Evolutionary conservation across 1,284 basidiomycete genomes (phyloP), one percentile per base, ranked within the genome.

Genomic region (Cystobasidium pallidum): DNA sequence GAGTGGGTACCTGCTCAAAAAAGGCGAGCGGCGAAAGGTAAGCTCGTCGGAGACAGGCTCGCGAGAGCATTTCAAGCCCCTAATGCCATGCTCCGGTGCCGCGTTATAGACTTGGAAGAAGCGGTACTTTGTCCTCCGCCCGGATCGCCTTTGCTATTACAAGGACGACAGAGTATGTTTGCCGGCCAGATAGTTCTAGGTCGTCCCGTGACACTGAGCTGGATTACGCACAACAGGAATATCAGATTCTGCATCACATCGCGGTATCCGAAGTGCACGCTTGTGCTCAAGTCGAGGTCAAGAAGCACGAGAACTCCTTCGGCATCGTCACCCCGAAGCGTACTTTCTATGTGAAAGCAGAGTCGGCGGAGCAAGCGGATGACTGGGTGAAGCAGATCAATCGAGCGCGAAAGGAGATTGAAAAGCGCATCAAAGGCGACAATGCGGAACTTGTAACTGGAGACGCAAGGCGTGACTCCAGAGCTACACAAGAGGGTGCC

Each of bases 41-140:
- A 21, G 64, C n/a, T 28, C 45, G 3, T 49, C 24, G 3, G 41
- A 34, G 26, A 10, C 45, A 52, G 41, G 2, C n/a, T 19, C 28
- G 19, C 17, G 17, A 8, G 6, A 8, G 15, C 43, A 45, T 45
- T 3, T 17, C 15, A 17, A 34, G 15, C 17, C n/a, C 24, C n/a
- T n/a, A 24, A 30, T 34, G 45, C 62, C 4, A 21, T 17, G 32
- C 70, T 32, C 24, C 43, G 47, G 55, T 36, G 15, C 55, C 24
- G 11, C 19, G n/a, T 19, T 28, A 61, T 79, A 96, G 92, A 92
- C 89, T 0, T 99, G 95, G 95, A 98, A 98, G 85, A 94, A 94
- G 83, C 87, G 95, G 43, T 99, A 95, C 95, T 99, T 98, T 78
- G 96, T 99, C 0, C 83, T 99, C 73, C 87, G 95, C 17, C 87